Evolutionary conservation across 139 green algal species (phyloP).

Genomic region (Asterochloris erici): DNA sequence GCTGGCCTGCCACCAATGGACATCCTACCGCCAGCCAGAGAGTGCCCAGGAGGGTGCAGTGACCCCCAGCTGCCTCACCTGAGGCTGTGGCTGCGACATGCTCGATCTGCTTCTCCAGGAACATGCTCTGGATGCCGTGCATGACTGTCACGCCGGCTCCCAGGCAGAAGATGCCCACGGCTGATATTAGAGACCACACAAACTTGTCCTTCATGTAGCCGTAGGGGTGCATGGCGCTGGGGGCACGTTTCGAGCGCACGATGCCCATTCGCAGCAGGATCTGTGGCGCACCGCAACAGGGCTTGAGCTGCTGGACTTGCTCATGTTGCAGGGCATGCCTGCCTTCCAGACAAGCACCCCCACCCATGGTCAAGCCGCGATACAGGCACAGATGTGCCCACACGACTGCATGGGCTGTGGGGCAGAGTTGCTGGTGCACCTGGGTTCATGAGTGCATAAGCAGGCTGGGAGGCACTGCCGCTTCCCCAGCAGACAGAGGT

Average conservation of each 20-base stretch:
- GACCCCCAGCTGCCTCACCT: conserved; percentile 10
- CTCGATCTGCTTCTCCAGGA: conserved; percentile 40
- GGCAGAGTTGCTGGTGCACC: too few species aligned
- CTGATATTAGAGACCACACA: conserved; percentile 86
- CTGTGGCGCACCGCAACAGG: conserved; percentile 9
- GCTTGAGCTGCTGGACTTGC: neutral
- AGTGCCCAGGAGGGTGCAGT: too few species aligned
- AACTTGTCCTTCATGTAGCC: conserved; percentile 91
- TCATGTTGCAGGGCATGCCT: neutral
- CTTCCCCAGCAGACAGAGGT: too few species aligned
- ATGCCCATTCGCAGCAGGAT: conserved; percentile 75
- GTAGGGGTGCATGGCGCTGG: conserved; percentile 78
- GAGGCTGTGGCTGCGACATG: conserved; percentile 27
- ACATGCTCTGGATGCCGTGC: conserved; percentile 71
- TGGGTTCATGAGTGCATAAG: too few species aligned
- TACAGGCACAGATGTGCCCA: too few species aligned
- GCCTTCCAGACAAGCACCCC: neutral
- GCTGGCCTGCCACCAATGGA: too few species aligned
- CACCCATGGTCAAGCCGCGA: too few species aligned
- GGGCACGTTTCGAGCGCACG: conserved; percentile 42
- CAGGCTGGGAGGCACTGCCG: too few species aligned
- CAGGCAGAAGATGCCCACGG: conserved; percentile 91
- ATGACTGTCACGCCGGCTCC: conserved; percentile 79
- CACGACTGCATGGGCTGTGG: too few species aligned
- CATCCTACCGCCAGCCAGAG: too few species aligned